Conservation (phyloP, 1,139 yeast species). For the Hemisphaericaspora xylofermentans region DNA sequence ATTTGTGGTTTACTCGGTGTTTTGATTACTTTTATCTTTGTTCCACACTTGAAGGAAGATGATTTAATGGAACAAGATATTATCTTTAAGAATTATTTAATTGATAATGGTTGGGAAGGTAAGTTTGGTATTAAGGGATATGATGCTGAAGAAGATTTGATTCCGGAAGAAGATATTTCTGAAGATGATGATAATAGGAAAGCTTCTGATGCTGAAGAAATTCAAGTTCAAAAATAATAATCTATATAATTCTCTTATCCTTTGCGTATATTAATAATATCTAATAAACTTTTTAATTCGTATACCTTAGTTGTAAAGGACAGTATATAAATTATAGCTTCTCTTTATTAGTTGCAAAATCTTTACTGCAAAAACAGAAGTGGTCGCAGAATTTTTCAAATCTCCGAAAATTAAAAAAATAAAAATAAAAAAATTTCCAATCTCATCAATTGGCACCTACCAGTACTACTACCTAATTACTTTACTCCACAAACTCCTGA, state of each 20-base stretch:
- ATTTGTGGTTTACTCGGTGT: conserved; percentile 69
- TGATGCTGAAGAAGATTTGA: conserved; percentile 18
- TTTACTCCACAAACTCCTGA: neutral
- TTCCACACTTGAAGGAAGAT: conserved; percentile 67
- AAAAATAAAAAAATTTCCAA: neutral
- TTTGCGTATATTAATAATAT: no score
- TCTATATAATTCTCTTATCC: no score
- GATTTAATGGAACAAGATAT: conserved; percentile 69
- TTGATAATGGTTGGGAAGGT: conserved; percentile 69
- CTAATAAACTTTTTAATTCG: no score
- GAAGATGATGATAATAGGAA: conserved; percentile 4
- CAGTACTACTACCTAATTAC: no score
- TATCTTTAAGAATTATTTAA: conserved; percentile 58
- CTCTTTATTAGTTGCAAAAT: no score
- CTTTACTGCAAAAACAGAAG: no score
- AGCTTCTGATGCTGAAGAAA: conserved; percentile 1
- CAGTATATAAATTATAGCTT: no score
- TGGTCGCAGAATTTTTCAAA: no score
- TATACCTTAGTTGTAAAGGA: no score
- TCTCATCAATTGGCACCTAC: no score
- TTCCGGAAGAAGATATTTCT: conserved; percentile 4
- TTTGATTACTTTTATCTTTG: conserved; percentile 54
- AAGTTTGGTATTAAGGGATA: conserved; percentile 46
- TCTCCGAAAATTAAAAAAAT: no score
- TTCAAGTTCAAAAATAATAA: neutral